Evolutionary conservation across 495 filamentous ascomycete species (phyloP), one percentile per base, ranked within the genome.

Genomic region (Friedmanniomyces endolithicus): DNA sequence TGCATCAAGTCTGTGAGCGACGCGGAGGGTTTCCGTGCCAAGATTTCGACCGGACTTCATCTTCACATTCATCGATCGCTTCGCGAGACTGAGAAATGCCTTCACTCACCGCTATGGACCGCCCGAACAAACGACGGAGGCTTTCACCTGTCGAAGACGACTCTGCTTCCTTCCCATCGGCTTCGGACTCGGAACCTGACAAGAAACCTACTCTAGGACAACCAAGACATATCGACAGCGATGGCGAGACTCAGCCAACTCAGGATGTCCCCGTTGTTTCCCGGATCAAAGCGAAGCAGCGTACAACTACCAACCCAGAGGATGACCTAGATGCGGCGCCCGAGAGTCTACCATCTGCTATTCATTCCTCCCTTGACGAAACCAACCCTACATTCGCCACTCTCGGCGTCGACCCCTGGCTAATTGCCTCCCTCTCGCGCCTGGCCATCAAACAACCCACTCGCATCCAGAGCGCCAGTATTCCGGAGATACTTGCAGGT

Each of bases 401-500:
- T 11, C 67, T 98, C 33, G 76, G 79, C 16, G 80, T 97, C 1
- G 75, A 82, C 41, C 89, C 85, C 68, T 97, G 92, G 92, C 81
- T 98, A 9, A 78, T 89, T n/a, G 78, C 81, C 48, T 88, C 90
- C 1, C 75, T 98, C 48, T 70, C 79, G 45, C 82, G 84, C 48
- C 86, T 98, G 86, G 85, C 87, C 24, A 94, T 98, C 66, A 84
- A 81, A 55, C 74, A 83, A 45, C 92, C 92, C 0, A 97, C 92
- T 0, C 82, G 83, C 52, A 97, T 98, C 72, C 92, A 98, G 61
- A 85, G 82, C 58, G 85, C 81, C 48, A 94, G 86, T 69, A 96
- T 98, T 64, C 88, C 87, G 19, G 83, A 85, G 61, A 95, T 97
- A 43, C 66, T 98, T 50, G 81, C 87, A 64, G 92, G 92, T 1